Base-by-base conservation (phyloP, 192 early-diverging fungal species). In the Backusella luteola region DNA sequence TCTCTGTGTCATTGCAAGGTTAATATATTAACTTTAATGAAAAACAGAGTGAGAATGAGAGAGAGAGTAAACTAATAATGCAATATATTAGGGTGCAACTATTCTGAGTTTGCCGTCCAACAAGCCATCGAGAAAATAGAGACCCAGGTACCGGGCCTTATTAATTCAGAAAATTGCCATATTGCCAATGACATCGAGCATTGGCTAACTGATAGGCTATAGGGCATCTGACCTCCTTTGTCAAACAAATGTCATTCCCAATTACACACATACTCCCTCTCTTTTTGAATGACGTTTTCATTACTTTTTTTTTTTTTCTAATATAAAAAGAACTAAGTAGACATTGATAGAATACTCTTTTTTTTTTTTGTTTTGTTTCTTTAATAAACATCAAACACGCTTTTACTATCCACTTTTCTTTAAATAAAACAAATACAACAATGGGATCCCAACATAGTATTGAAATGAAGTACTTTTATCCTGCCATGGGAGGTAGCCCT, bases 1-100 rank as follows among this genome's bases (percentile, higher is more conserved):
- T 81, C 4, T 44, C 68, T 3, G 68, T 78, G 4, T 76, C 76
- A 4, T 66, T 81, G 34, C 39, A 75, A 74, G 80, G 78, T 79
- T 72, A 78, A 9, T 4, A 36, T n/a, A 38, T 8, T 23, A 26
- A 19, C 9, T 35, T 23, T 42, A n/a, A 34, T 38, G 19, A 34
- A 21, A 52, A 36, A 32, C 32, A 32, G 15, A 36, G 3, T 19
- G 2, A 29, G 26, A 29, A 29, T n/a, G n/a, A 44, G 41, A 29
- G n/a, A 36, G 9, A 12, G n/a, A 41, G 5, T 9, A 39, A 41
- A 12, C 32, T 76, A 44, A 76, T 34, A 12, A 32, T 23, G 41
- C 59, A 29, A 76, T 56, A 34, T 21, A 66, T 46, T 46, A 76
- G 75, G 78, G 17, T 79, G 73, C 49, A 66, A 35, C 19, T 79